Evolutionary conservation across 768 basidiomycete genomes (phyloP), one percentile per base, ranked within the genome.

Genomic region (Lyophyllum decastes): DNA sequence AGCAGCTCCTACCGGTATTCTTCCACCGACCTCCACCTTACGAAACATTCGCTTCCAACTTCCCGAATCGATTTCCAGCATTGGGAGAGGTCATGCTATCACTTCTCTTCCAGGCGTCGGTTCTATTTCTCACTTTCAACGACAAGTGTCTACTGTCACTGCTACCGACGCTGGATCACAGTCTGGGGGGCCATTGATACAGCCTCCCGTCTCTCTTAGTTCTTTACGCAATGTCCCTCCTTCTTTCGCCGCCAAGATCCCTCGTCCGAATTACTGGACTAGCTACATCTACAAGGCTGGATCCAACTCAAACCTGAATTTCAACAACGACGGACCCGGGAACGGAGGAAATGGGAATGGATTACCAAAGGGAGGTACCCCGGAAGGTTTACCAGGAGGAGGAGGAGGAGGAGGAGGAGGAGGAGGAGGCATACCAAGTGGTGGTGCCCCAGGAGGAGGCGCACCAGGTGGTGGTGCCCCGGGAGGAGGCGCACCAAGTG

Each of bases 91-190:
- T 9, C 61, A 63, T 43, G 24, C 55, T 21, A 52, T 63, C 2
- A 57, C 61, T 0, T 16, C 55, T 5, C 25, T 63, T 19, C 61
- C 61, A 17, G 50, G 50, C 16, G 22, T 52, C 6, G 50, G 50
- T 4, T 7, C 24, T 25, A 17, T 48, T 5, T 26, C 33, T 9
- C 33, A 12, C 45, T n/a, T n/a, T 25, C 19, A 26, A 7, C 6
- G 27, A 10, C 21, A 19, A 16, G 41, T 4, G 4, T 43, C 41
- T 19, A n/a, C n/a, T n/a, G n/a, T n/a, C n/a, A n/a, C n/a, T n/a
- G n/a, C n/a, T n/a, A 19, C 41, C 41, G 17, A 24, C n/a, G 24
- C 24, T 17, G 25, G 5, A 11, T 38, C 16, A 3, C 6, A 43
- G 25, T 6, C 17, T 48, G 46, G 46, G 46, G 46, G 46, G 46